Evolutionary conservation across 1,284 basidiomycete genomes (phyloP), one percentile per base, ranked within the genome.

Genomic region (Phylloboletellus chloephorus): DNA sequence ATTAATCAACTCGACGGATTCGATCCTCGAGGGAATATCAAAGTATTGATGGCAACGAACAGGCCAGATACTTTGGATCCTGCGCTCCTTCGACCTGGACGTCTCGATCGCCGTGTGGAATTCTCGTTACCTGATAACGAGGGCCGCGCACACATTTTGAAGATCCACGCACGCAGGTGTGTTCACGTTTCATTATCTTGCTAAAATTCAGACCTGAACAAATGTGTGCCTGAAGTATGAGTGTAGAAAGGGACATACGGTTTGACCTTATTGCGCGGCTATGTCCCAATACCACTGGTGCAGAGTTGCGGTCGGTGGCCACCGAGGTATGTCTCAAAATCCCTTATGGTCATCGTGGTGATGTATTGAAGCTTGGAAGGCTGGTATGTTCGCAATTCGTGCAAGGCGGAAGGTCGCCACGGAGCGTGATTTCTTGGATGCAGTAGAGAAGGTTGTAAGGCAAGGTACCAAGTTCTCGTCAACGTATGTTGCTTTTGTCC

Each of bases 1-100:
- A 98, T 98, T 64, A 98, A 98, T 65, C 96, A 99, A 66, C 71
- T 99, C 52, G 95, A 99, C 59, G 96, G 96, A 34, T 99, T 99
- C 67, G 96, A 98, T 64, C 88, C 95, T 1, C 72, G 96, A 69
- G 96, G 96, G 13, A 98, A 98, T 64, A 98, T 99, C 71, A 99
- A 99, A 68, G 95, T 99, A 28, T 75, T 98, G 41, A 99, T 99
- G 96, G 96, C 96, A 24, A 98, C 96, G 8, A 98, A 99, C 71
- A 92, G 95, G 67, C 96, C 96, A 15, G 96, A 99, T 66, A 98
- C 96, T 1, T 77, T 99, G 37, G 96, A 99, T 65, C 96, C 96
- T 38, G 96, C 96, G 5, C 74, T 99, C 12, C 73, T 99, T 33
- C 87, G 96, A 52, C 96, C 96, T 7, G 96, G 96, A 47, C 88